Evolutionary conservation across 495 filamentous ascomycete species (phyloP).

Genomic region (Neurospora tetraspora): DNA sequence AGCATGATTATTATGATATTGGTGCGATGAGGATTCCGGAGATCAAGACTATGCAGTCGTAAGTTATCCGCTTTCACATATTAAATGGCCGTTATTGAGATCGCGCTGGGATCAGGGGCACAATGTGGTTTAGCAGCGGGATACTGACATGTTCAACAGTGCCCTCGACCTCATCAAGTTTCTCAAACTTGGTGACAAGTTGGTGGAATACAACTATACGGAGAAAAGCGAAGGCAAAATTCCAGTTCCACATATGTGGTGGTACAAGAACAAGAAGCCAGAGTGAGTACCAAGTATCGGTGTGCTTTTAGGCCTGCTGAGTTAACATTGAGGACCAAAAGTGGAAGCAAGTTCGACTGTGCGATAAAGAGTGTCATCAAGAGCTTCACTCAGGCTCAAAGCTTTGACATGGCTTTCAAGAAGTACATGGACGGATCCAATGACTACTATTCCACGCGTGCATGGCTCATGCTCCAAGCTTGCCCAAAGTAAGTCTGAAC

Average conservation of each 20-base stretch:
- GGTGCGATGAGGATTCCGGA: conserved; percentile 35
- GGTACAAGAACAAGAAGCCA: background rate
- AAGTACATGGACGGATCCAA: background rate
- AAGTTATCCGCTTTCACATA: too few relatives aligned
- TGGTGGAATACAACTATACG: background rate
- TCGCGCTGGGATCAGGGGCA: too few relatives aligned
- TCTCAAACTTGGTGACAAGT: background rate
- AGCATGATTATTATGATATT: conserved; percentile 34
- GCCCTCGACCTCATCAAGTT: background rate
- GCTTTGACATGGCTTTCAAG: background rate
- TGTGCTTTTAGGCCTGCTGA: background rate
- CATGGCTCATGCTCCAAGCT: conserved; percentile 4
- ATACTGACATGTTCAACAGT: background rate
- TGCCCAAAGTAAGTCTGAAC: background rate
- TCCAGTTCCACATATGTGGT: background rate
- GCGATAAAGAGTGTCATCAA: background rate
- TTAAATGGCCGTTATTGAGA: too few relatives aligned
- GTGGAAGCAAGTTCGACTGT: background rate
- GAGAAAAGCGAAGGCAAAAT: background rate
- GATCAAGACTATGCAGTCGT: conserved; percentile 14
- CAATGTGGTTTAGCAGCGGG: too few relatives aligned
- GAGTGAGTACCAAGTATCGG: background rate
- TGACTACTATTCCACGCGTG: conserved; percentile 4
- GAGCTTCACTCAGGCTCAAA: background rate
- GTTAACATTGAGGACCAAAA: background rate